Evolutionary conservation across 805 yeast genomes (phyloP).

Genomic region (Pichia scutulata): DNA sequence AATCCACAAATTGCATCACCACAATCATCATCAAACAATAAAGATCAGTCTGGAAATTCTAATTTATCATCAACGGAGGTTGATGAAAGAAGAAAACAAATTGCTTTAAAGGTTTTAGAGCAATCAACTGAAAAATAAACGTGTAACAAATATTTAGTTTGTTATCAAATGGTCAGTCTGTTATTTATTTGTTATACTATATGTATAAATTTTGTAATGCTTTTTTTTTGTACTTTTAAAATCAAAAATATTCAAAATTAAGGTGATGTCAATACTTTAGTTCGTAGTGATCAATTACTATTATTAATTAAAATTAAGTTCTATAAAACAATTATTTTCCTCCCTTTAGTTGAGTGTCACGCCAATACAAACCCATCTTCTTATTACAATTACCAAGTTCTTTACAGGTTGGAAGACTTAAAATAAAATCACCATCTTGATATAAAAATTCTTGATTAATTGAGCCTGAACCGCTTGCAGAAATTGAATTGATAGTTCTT

Average conservation of each 20-base stretch:
- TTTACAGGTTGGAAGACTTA: slow-evolving; percentile 51
- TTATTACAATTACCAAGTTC: slow-evolving; percentile 44
- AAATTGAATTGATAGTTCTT: slow-evolving; percentile 3
- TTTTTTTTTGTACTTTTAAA: neutral
- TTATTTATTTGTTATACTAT: neutral
- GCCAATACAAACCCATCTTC: neutral
- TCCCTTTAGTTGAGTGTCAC: neutral
- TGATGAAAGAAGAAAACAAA: slow-evolving; percentile 71
- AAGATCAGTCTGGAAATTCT: slow-evolving; percentile 4
- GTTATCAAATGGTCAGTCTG: too few species aligned
- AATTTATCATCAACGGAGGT: slow-evolving; percentile 31
- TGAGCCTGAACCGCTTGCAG: neutral
- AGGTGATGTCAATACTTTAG: too few species aligned
- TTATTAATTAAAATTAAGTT: neutral
- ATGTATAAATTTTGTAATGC: neutral
- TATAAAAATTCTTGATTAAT: slow-evolving; percentile 36
- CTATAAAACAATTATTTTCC: neutral
- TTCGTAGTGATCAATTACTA: too few species aligned
- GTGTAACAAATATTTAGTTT: neutral
- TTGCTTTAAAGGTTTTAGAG: slow-evolving; percentile 67
- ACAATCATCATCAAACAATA: neutral
- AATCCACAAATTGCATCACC: neutral
- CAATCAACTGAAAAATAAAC: slow-evolving; percentile 28
- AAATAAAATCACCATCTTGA: slow-evolving; percentile 60
- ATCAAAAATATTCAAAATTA: too few species aligned